Conservation (phyloP, 495 filamentous ascomycete species). For the Lophiotrema nucula region DNA sequence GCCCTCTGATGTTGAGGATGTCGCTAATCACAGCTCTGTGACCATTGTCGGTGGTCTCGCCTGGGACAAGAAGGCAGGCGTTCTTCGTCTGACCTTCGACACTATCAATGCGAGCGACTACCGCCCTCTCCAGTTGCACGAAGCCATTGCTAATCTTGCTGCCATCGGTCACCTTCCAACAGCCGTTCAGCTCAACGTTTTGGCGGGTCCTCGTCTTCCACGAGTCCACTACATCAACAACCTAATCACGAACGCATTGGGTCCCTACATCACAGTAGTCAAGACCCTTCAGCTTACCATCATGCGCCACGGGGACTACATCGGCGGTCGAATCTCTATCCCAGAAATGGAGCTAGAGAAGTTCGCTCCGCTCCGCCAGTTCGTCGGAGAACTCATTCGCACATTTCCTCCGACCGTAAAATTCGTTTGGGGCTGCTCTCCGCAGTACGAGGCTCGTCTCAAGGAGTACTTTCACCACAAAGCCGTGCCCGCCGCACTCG, state of each 20-base stretch:
- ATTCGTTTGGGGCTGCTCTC: neutral
- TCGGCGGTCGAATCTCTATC: neutral
- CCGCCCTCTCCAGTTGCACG: no score
- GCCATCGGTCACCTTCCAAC: no score
- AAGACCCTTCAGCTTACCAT: neutral
- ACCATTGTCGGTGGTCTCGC: no score
- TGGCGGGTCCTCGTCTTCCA: constrained; percentile 12
- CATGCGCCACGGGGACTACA: constrained; percentile 6
- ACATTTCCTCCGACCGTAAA: neutral
- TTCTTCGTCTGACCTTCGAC: no score
- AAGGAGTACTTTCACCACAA: neutral
- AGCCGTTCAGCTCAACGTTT: neutral
- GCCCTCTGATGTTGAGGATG: no score
- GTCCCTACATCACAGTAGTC: neutral
- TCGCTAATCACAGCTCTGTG: no score
- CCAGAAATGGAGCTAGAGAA: neutral
- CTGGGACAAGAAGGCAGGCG: no score
- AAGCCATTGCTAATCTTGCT: no score
- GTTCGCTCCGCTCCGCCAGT: constrained; percentile 1
- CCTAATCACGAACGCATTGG: neutral
- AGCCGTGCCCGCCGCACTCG: neutral
- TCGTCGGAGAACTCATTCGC: neutral
- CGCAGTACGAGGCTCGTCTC: neutral
- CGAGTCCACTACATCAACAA: neutral
- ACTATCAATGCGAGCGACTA: no score